phyloP scores from a whole-genome alignment of 495 filamentous ascomycete genomes.

The Talaromyces trachyspermus region DNA sequence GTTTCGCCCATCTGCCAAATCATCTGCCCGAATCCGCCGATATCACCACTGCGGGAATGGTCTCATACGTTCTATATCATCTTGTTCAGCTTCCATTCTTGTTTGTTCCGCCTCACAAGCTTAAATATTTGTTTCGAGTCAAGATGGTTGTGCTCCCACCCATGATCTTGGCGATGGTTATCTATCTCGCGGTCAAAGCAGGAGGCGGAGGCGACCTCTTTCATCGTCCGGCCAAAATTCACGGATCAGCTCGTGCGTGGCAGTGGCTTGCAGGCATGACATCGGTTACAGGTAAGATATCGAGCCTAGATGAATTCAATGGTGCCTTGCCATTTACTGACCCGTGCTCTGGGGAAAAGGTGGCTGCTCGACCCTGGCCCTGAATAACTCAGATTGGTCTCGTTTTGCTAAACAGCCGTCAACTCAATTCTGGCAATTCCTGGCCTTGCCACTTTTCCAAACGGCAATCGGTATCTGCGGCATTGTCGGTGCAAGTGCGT shows the following conservation, averaged over 20 bases:
- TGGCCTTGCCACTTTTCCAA: no score
- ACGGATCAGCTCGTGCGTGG: slow-evolving; percentile 30
- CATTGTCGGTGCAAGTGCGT: no score
- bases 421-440: no score
- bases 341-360: no score
- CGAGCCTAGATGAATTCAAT: no score
- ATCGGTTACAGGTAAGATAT: no score
- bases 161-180: background rate
- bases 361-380: no score
- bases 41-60: slow-evolving; percentile 40
- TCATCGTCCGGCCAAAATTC: slow-evolving; percentile 30
- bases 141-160: slow-evolving; percentile 34
- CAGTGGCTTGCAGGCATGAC: slow-evolving; percentile 38
- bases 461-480: no score
- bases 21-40: slow-evolving; percentile 36
- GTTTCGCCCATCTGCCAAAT: slow-evolving; percentile 31
- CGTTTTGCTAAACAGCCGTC: no score
- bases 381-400: no score
- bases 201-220: slow-evolving; percentile 40
- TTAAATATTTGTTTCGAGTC: slow-evolving; percentile 42
- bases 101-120: slow-evolving; percentile 39
- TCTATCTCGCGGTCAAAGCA: slow-evolving; percentile 11
- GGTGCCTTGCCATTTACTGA: no score
- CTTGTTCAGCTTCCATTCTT: slow-evolving; percentile 39
- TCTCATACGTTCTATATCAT: slow-evolving; percentile 41